phyloP scores from a whole-genome alignment of 108 stramenopile genomes.

The Cyclotella atomus region DNA sequence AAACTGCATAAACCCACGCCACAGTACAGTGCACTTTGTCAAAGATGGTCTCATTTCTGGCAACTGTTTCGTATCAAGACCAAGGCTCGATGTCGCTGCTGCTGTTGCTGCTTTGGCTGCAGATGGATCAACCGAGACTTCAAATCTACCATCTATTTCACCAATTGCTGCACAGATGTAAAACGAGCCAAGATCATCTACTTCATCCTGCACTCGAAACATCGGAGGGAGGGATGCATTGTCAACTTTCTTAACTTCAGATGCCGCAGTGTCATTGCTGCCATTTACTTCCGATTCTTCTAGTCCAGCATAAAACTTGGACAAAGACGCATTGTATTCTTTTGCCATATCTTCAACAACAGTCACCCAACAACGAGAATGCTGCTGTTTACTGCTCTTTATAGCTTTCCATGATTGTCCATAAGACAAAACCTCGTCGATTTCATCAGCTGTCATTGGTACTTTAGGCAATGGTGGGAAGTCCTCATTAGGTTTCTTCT shows the following conservation, averaged over 20 bases:
- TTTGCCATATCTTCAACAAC: conserved; percentile 40
- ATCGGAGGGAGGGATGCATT: conserved; percentile 43
- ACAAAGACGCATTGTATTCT: conserved; percentile 43
- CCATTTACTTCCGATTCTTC: conserved; percentile 9
- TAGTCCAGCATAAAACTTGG: conserved; percentile 7
- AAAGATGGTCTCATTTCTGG: conserved; percentile 70
- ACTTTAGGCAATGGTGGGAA: conserved; percentile 17
- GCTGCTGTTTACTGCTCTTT: conserved; percentile 19
- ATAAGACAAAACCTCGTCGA: conserved; percentile 46
- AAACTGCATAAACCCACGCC: conserved; percentile 26
- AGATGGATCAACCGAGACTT: conserved; percentile 42
- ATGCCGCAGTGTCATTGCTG: background rate
- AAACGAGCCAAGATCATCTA: conserved; percentile 39
- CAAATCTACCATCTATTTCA: conserved; percentile 53
- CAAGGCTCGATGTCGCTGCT: too few species aligned
- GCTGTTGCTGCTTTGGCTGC: conserved; percentile 5
- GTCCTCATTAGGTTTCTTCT: conserved; percentile 2
- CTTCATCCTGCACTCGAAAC: conserved; percentile 28
- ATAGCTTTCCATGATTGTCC: conserved; percentile 43
- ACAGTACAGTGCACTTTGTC: conserved; percentile 74
- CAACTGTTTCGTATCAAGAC: background rate
- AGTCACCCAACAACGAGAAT: conserved; percentile 28
- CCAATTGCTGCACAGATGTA: conserved; percentile 69
- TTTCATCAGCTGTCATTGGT: conserved; percentile 32
- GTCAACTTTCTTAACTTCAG: conserved; percentile 27